phyloP scores from a whole-genome alignment of 306 rosid genomes.

The Trichosanthes truncata region DNA sequence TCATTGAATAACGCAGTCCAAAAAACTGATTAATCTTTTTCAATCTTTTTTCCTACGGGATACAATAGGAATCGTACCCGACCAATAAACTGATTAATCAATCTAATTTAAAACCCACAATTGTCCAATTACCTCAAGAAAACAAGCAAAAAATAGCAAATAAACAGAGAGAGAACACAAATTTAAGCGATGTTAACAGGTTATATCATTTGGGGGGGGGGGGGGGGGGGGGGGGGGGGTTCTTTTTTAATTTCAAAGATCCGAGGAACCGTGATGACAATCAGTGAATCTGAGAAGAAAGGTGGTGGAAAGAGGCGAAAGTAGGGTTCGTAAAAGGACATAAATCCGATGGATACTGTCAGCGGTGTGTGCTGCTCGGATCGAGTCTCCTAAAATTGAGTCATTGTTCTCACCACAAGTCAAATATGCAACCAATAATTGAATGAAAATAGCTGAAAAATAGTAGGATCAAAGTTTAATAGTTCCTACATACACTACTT shows the following conservation, averaged over 20 bases:
- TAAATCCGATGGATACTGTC: too few species aligned
- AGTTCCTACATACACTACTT: too few species aligned
- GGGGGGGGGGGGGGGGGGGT: too few species aligned
- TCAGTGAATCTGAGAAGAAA: not conserved
- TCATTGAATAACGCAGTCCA: not conserved
- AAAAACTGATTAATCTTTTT: not conserved
- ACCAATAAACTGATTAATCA: not conserved
- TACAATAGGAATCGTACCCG: not conserved
- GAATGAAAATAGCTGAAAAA: too few species aligned
- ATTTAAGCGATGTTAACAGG: not conserved
- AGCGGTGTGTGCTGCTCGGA: too few species aligned
- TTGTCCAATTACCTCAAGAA: not conserved
- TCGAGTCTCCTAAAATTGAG: too few species aligned
- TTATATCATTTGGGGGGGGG: not conserved
- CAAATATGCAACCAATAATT: too few species aligned
- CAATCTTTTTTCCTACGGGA: too few species aligned
- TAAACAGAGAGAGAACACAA: not conserved
- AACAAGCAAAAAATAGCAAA: not conserved
- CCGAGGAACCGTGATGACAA: constrained; percentile 1
- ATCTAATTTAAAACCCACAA: not conserved
- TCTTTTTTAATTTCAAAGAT: not conserved
- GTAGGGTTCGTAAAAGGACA: too few species aligned
- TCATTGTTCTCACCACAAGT: too few species aligned
- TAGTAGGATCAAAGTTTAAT: too few species aligned
- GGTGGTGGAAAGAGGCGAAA: too few species aligned